Base-by-base conservation (phyloP, 331 rosid species). In the Telfairia occidentalis region DNA sequence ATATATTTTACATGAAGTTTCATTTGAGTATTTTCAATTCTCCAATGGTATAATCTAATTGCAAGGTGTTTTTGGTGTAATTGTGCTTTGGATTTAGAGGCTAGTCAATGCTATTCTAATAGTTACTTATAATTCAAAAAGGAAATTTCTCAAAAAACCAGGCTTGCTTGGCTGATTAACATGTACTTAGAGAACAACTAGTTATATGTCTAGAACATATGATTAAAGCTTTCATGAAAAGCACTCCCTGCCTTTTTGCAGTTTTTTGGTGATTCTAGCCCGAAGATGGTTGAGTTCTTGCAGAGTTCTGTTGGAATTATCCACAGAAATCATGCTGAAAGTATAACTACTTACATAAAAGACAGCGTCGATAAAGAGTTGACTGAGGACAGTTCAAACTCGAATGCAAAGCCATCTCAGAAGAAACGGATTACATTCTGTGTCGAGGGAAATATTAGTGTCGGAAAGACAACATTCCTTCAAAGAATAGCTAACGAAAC, bases 311-410 rank as follows among this genome's bases (percentile, higher is more conserved):
- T 94, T 32, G 98, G 98, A 77, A 94, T 94, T 79, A 91, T 90
- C 76, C 98, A 94, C 92, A 86, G 84, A 84, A 94, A 91, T 86
- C 98, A 94, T 78, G 98, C 98, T 24, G 97, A 91, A 79, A 94
- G 98, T 46, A 94, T 94, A 49, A 91, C 97, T 49, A 87, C 88
- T 64, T 94, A 87, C 77, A 91, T 94, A 34, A 94, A 90, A 73
- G 91, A 87, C 79, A 91, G 89, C 55, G 97, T 94, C 5, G 97
- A 94, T 79, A 90, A 91, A 80, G 98, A 94, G 78, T 54, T 85
- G 78, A 71, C 76, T 19, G 96, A 91, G 75, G 96, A 86, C 29
- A 82, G 59, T 79, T 86, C 90, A 35, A 75, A 79, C 80, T 79
- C 84, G 0, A 84, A 84, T 63, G 42, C 46, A 63, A 86, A 73